Base-by-base conservation (phyloP, 805 yeast genomes). In the Candida namnaoensis region DNA sequence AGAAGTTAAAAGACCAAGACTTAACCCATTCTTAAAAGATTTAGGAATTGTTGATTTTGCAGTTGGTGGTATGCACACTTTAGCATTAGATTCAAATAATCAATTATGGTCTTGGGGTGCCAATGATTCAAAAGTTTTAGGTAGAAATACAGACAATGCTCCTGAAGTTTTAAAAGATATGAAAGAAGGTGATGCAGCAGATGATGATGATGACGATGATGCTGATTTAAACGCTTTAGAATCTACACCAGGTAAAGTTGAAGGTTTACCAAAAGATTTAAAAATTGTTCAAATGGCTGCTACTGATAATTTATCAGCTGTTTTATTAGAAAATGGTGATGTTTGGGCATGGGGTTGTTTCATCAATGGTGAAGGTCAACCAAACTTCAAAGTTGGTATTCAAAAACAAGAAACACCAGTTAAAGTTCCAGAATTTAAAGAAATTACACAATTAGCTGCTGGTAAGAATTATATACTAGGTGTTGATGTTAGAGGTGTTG, bases 271-370 rank as follows among this genome's bases (percentile, higher is more conserved):
- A 35, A 63, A 54, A 23, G 74, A 70, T 38, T 57, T 65, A 14
- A 76, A 72, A 41, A 78, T 91, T 40, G 85, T 86, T 23, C 93
- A 83, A 57, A 60, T 91, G 34, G 88, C 88, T 13, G 97, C 98
- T 5, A 84, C 97, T 9, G 99, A 93, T 60, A 91, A 88, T 54
- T 65, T 91, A 45, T 84, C 95, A 35, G 90, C 91, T 14, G 87
- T 80, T 3, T 64, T 93, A 44, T 74, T 81, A 34, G 82, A 76
- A 38, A 80, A 78, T 41, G 98, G 99, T 33, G 87, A 84, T 34
- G 88, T 95, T 9, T 93, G 81, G 61, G 95, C 97, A 1, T 93
- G 99, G 98, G 99, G 99, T 34, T 86, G 96, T 19, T 93, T 93
- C 66, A 82, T 93, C 65, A 80, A 88, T 58, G 86, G 86, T 52